Base-by-base conservation (phyloP, 2,329 filamentous ascomycete species). In the Scedosporium boydii region DNA sequence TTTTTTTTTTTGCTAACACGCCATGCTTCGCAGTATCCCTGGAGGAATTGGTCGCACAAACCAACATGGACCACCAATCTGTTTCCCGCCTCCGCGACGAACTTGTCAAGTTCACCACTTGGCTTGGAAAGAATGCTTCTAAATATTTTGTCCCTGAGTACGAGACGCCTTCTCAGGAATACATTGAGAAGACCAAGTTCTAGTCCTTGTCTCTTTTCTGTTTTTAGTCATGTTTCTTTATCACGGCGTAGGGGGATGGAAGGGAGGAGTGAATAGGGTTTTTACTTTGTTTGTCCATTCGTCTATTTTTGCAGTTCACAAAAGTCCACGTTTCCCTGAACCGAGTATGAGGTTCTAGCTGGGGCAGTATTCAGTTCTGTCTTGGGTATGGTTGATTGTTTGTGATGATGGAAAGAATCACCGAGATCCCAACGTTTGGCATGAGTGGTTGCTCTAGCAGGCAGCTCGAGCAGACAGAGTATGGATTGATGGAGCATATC, bases 1-100 rank as follows among this genome's bases (percentile, higher is more conserved):
- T n/a, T n/a, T n/a, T n/a, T n/a, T n/a, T n/a, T n/a, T n/a, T n/a
- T n/a, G n/a, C n/a, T 44, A 27, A 34, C 21, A 5, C n/a, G 5
- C 9, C 23, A 6, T n/a, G 6, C 6, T 38, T 6, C 12, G 10
- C 14, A 58, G 58, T 26, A 18, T 89, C 89, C 1, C 86, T 98
- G 68, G 93, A 95, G 0, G 95, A 99, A 72, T 86, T 98, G 48
- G 87, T 98, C 65, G 93, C 93, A 3, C 95, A 99, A 73, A 99
- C 95, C 60, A 98, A 98, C 76, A 96, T 99, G 92, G 95, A 98
- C 70, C 82, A 88, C 61, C 92, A 96, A 73, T 93, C 92, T 2
- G 91, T 96, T 51, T 89, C 88, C 65, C 89, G 92, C 57, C 84
- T 98, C 27, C 88, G 92, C 12, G 91, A 97, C 69, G 95, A 99